These are phyloP conservation scores for Alternaria sp. DNA, from an alignment of 2,329 filamentous ascomycete genomes.

Conservation along the genomic window DNA sequence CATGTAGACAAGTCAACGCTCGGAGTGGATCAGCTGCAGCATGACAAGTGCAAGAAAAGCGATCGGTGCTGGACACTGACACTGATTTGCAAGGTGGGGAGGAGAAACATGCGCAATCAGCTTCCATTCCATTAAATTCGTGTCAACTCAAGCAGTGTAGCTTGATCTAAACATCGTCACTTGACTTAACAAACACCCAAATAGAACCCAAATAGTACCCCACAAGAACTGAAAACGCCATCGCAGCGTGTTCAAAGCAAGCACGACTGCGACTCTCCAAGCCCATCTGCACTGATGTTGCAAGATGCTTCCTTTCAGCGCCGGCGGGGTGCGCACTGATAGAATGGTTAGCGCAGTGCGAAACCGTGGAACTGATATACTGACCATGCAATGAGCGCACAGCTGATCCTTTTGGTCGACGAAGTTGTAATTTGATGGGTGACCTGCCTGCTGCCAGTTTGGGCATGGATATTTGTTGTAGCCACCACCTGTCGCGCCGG, in stretches of 20 bases:
- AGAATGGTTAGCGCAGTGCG: constrained; percentile 20
- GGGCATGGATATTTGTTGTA: constrained; percentile 26
- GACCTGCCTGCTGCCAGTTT: constrained; percentile 27
- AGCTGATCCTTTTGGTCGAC: constrained; percentile 24
- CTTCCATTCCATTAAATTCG: constrained; percentile 4
- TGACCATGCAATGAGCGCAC: constrained; percentile 34
- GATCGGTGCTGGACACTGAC: neutral
- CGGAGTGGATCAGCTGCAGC: neutral
- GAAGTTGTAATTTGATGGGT: constrained; percentile 26
- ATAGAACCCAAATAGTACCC: neutral
- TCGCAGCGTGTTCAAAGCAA: neutral
- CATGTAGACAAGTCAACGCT: neutral
- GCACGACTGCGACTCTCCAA: neutral
- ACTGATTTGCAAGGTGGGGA: neutral
- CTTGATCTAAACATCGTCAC: neutral
- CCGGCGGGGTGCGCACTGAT: constrained; percentile 31
- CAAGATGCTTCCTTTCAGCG: constrained; percentile 9
- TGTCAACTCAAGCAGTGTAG: neutral
- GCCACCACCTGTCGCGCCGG: constrained; percentile 34
- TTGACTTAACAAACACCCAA: neutral
- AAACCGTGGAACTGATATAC: constrained; percentile 19
- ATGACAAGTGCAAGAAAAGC: neutral
- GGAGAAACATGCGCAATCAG: neutral
- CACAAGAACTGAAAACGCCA: neutral
- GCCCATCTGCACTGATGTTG: neutral